These are phyloP conservation scores for Xylariaceae sp. DNA, from an alignment of 2,329 filamentous ascomycete species.

Conservation along the genomic window DNA sequence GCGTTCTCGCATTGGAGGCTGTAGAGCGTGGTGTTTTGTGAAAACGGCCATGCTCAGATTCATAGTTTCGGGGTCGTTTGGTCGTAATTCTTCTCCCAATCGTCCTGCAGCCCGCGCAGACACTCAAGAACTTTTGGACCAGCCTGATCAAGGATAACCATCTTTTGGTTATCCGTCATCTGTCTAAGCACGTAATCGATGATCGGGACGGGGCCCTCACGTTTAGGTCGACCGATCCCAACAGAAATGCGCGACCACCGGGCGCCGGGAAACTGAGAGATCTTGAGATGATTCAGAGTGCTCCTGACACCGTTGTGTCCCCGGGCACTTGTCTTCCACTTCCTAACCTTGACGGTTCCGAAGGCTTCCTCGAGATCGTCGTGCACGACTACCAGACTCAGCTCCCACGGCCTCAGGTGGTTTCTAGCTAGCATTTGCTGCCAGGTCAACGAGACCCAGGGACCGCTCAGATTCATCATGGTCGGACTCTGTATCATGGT, in stretches of 20 bases:
- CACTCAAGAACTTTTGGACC: constrained; percentile 54
- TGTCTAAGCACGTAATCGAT: constrained; percentile 75
- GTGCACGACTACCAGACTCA: constrained; percentile 75
- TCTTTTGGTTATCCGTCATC: constrained; percentile 58
- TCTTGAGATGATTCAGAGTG: constrained; percentile 54
- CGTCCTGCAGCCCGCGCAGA: constrained; percentile 49
- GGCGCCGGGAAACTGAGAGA: constrained; percentile 43
- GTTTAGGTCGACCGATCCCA: constrained; percentile 82
- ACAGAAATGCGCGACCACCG: constrained; percentile 68
- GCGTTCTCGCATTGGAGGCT: no score
- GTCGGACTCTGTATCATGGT: constrained; percentile 75
- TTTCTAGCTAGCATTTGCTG: constrained; percentile 52
- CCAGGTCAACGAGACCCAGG: constrained; percentile 69
- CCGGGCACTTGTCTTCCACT: constrained; percentile 64
- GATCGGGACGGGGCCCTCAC: constrained; percentile 68
- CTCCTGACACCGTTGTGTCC: constrained; percentile 80
- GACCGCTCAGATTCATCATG: constrained; percentile 84
- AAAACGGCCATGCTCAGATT: not conserved
- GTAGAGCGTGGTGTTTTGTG: not conserved
- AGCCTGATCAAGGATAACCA: constrained; percentile 53
- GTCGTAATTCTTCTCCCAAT: constrained; percentile 34
- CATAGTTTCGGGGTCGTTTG: not conserved
- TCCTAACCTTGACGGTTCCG: constrained; percentile 67
- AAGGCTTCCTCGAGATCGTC: constrained; percentile 80
- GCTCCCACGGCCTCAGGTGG: constrained; percentile 33